Evolutionary conservation across 148 eudicot species (phyloP).

Genomic region (Diospyros lotus): DNA sequence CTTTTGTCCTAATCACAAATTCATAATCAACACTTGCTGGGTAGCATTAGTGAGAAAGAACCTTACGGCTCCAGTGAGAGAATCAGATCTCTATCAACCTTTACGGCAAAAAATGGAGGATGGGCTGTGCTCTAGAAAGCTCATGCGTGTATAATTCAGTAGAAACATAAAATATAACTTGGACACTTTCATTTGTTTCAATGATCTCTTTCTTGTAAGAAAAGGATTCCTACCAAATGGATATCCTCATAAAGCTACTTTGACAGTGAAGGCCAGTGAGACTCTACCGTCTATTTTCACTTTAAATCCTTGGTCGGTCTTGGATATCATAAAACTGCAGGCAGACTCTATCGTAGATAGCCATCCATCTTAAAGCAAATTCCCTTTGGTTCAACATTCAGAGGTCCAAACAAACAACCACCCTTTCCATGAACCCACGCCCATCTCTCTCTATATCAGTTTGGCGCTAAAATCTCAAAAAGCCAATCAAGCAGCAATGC

Average conservation of each 20-base stretch:
- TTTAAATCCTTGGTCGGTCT: conserved; percentile 14
- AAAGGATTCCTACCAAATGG: conserved; percentile 32
- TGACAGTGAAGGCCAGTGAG: conserved; percentile 17
- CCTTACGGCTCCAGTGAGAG: not conserved
- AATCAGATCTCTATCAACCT: conserved; percentile 16
- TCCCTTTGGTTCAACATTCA: conserved; percentile 13
- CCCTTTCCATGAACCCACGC: not conserved
- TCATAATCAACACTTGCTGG: conserved; percentile 8
- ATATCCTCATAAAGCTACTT: conserved; percentile 30
- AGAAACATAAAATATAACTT: not conserved
- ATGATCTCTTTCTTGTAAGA: conserved; percentile 22
- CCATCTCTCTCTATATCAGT: not conserved
- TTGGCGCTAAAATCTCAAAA: conserved; percentile 11
- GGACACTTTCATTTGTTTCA: not conserved
- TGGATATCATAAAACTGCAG: conserved; percentile 16
- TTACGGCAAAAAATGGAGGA: conserved; percentile 1
- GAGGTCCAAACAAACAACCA: conserved; percentile 16
- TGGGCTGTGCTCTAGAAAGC: conserved; percentile 6
- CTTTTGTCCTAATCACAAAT: not conserved
- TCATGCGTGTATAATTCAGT: not conserved
- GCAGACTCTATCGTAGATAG: not conserved
- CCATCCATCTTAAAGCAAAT: conserved; percentile 16
- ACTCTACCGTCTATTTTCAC: not conserved
- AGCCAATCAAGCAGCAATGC: conserved; percentile 8
- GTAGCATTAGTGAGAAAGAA: not conserved